Evolutionary conservation across 2,329 filamentous ascomycete genomes (phyloP), one percentile per base, ranked within the genome.

Genomic region (Nigrospora osmanthi): DNA sequence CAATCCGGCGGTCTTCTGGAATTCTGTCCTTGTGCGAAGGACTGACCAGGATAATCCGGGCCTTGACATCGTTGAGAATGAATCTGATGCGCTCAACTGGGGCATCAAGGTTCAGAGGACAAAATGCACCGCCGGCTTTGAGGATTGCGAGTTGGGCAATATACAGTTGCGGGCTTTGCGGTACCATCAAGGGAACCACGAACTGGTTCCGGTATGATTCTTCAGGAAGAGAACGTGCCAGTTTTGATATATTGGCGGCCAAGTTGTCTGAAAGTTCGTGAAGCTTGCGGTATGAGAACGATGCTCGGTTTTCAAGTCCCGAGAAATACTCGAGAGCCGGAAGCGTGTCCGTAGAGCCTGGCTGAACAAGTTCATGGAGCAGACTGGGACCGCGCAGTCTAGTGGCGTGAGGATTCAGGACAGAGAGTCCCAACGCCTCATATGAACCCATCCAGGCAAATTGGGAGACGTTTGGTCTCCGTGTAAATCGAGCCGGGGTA

Each of bases 61-160:
- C 87, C 11, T 72, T 70, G 35, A 94, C 78, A 69, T 96, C 89
- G n/a, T 77, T 62, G 14, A 90, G 64, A 41, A 95, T 90, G 59
- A 95, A 95, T 42, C 74, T 78, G 37, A 95, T 73, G 40, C 90
- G 76, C 43, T 95, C 88, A 4, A 71, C 62, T 0, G 90, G 90
- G 0, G 83, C 79, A 62, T 95, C 89, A 40, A 87, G 72, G 49
- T 85, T 85, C 45, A 96, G 68, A 0, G 90, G 89, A 52, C 89
- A 95, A 55, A 95, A 95, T 0, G 88, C 88, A 33, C 78, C 87
- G 7, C 90, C 90, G 12, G 82, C 81, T 61, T 90, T 89, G 39
- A 95, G 70, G 43, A 91, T 78, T 4, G 84, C 89, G 38, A 95
- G 63, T 49, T 87, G 76, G 1, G 87, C 74, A 46, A 93, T 73